Evolutionary conservation across 2,329 filamentous ascomycete species (phyloP).

Genomic region (Neofusicoccum cordaticola): DNA sequence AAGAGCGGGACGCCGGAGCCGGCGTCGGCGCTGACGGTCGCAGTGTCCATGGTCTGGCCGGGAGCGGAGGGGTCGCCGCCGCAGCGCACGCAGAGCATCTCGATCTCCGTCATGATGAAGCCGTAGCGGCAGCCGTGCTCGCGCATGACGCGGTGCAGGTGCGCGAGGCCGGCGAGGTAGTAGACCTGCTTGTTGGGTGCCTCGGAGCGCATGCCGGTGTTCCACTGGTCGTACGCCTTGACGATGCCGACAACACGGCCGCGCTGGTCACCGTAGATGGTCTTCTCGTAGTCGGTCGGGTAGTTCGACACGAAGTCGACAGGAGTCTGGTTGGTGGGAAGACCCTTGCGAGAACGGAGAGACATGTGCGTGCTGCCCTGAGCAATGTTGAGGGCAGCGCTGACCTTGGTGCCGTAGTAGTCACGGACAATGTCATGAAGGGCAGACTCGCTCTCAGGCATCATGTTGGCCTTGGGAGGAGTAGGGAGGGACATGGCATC

Average conservation of each 20-base stretch:
- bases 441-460: conserved; percentile 74
- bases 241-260: conserved; percentile 78
- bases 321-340: conserved; percentile 39
- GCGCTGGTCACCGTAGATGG: conserved; percentile 45
- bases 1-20: conserved; percentile 67
- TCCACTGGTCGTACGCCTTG: conserved; percentile 90
- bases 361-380: conserved; percentile 63
- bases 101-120: conserved; percentile 95
- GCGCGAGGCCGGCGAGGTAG: conserved; percentile 81
- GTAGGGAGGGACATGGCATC: conserved; percentile 60
- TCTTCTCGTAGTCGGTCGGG: conserved; percentile 51
- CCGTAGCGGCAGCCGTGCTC: conserved; percentile 91
- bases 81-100: conserved; percentile 84
- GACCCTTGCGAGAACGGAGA: conserved; percentile 52
- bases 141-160: conserved; percentile 88
- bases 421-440: conserved; percentile 73
- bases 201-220: conserved; percentile 83
- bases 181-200: conserved; percentile 80
- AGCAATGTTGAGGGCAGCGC: conserved; percentile 75
- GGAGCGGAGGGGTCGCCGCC: conserved; percentile 46
- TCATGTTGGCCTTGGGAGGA: conserved; percentile 54
- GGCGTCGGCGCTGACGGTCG: conserved; percentile 37
- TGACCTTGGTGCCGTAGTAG: conserved; percentile 83
- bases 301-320: conserved; percentile 64
- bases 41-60: conserved; percentile 17